Evolutionary conservation across 345 rosid genomes (phyloP).

Genomic region (Mallotus nudiflorus): DNA sequence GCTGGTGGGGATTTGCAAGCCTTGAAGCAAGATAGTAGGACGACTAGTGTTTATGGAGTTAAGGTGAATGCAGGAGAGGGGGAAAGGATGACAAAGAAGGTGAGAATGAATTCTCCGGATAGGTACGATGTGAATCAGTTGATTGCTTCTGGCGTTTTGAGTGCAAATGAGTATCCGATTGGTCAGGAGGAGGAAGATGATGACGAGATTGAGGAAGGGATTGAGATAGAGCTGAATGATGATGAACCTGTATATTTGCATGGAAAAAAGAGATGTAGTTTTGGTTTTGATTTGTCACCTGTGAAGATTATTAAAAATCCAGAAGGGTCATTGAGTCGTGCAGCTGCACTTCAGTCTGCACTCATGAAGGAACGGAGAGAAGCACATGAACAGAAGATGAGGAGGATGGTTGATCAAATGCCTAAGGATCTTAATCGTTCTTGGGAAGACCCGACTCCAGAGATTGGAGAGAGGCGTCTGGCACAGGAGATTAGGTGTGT

Average conservation of each 20-base stretch:
- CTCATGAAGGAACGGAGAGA: constrained; percentile 84
- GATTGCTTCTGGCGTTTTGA: constrained; percentile 83
- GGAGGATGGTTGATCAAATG: constrained; percentile 88
- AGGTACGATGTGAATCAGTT: constrained; percentile 88
- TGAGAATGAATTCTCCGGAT: constrained; percentile 89
- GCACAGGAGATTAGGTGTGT: constrained; percentile 93
- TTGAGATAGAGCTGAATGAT: constrained; percentile 90
- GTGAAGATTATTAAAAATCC: constrained; percentile 94
- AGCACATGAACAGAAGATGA: constrained; percentile 78
- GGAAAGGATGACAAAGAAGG: constrained; percentile 20
- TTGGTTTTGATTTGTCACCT: constrained; percentile 70
- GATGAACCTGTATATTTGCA: constrained; percentile 85
- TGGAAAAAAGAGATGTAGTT: constrained; percentile 63
- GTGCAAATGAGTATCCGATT: constrained; percentile 57
- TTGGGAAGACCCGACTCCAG: constrained; percentile 97
- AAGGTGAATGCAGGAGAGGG: constrained; percentile 53
- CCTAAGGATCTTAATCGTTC: constrained; percentile 98
- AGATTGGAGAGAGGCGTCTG: constrained; percentile 87
- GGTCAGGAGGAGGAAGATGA: constrained; percentile 64
- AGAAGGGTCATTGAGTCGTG: constrained; percentile 88
- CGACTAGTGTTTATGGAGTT: constrained; percentile 68
- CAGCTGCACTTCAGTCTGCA: constrained; percentile 93
- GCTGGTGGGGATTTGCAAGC: constrained; percentile 74
- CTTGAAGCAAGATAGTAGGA: constrained; percentile 44
- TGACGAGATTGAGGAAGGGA: constrained; percentile 84